Conservation (phyloP, 2,329 filamentous ascomycete genomes). For the Arthroderma sp. region DNA sequence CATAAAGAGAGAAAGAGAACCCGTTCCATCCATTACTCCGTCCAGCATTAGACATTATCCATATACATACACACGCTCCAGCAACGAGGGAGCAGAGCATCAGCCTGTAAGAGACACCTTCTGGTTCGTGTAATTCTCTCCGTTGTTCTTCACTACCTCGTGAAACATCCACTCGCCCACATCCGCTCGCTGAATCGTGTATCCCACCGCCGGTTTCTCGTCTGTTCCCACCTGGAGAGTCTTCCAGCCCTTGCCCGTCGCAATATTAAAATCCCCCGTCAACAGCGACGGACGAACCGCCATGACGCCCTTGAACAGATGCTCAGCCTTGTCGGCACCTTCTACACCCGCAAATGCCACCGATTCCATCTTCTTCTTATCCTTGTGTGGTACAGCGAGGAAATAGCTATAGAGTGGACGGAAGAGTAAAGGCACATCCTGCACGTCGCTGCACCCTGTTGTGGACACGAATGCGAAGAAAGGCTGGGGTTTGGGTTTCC, state of each 20-base stretch:
- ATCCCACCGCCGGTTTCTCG: slow-evolving; percentile 16
- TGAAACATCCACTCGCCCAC: slow-evolving; percentile 20
- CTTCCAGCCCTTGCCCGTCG: slow-evolving; percentile 12
- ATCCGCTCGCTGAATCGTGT: slow-evolving; percentile 18
- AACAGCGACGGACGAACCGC: slow-evolving; percentile 18
- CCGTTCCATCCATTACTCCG: too few species aligned
- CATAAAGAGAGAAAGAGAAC: background rate
- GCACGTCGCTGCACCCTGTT: slow-evolving; percentile 14
- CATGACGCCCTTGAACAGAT: slow-evolving; percentile 13
- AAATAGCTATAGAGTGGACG: slow-evolving; percentile 14
- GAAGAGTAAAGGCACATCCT: slow-evolving; percentile 10
- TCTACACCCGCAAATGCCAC: slow-evolving; percentile 12
- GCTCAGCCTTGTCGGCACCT: slow-evolving; percentile 9
- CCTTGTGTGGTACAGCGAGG: slow-evolving; percentile 16
- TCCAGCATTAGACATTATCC: too few species aligned
- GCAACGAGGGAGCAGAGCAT: background rate
- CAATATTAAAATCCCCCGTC: slow-evolving; percentile 12
- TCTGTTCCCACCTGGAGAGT: slow-evolving; percentile 16
- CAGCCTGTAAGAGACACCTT: slow-evolving; percentile 14
- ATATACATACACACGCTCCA: too few species aligned
- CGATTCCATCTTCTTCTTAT: slow-evolving; percentile 14
- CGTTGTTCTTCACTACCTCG: slow-evolving; percentile 13
- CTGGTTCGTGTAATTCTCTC: slow-evolving; percentile 13
- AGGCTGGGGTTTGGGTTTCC: slow-evolving; percentile 6
- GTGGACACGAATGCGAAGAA: slow-evolving; percentile 15